These are phyloP conservation scores for Pseudevernia furfuracea DNA, from an alignment of 495 filamentous ascomycete species.

Conservation along the genomic window DNA sequence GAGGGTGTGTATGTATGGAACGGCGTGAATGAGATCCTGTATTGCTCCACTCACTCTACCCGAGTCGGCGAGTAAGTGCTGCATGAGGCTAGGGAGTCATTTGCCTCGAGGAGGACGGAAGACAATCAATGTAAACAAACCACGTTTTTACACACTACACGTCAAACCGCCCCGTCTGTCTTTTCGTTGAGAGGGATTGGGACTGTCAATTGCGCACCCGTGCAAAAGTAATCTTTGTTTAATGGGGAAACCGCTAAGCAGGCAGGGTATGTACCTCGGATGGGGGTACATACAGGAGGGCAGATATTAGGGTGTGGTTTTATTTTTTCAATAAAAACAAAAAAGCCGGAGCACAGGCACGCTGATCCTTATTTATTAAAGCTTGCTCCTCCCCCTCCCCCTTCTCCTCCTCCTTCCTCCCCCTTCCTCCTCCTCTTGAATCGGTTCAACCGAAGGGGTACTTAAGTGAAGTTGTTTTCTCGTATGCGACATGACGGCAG, in stretches of 20 bases:
- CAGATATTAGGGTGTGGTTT: background rate
- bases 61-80: background rate
- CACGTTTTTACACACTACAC: background rate
- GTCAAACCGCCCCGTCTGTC: too few relatives aligned
- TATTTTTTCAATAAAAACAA: background rate
- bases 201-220: too few relatives aligned
- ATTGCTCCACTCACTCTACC: too few relatives aligned
- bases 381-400: background rate
- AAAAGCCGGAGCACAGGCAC: background rate
- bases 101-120: background rate
- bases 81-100: background rate
- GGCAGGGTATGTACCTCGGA: background rate
- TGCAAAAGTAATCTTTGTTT: background rate
- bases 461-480: background rate
- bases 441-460: slow-evolving; percentile 11
- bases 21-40: too few relatives aligned
- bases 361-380: slow-evolving; percentile 1
- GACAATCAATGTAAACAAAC: too few relatives aligned
- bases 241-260: background rate
- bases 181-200: too few relatives aligned
- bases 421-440: background rate
- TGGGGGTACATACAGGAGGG: background rate
- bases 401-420: background rate
- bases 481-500: background rate
- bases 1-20: too few relatives aligned